phyloP scores from a whole-genome alignment of 371 early-diverging fungal genomes.

The Saksenaea vasiformis region DNA sequence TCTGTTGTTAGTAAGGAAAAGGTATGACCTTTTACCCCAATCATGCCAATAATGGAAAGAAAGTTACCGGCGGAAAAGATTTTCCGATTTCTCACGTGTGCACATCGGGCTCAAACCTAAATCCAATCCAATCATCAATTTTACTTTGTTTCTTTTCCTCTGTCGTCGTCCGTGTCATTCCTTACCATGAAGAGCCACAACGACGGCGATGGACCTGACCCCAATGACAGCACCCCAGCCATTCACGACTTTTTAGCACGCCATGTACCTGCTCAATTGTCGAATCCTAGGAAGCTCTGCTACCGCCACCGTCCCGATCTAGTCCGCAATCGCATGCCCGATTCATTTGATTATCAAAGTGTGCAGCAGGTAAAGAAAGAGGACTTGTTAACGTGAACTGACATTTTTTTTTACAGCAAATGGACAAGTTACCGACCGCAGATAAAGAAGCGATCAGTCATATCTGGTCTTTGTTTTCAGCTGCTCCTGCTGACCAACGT shows the following conservation, averaged over 20 bases:
- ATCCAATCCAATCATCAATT: not conserved
- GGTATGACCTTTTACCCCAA: too few relatives aligned
- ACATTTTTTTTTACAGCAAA: slow-evolving; percentile 28
- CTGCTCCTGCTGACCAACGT: slow-evolving; percentile 60
- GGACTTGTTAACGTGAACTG: slow-evolving; percentile 1
- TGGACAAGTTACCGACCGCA: slow-evolving; percentile 42
- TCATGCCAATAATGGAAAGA: too few relatives aligned
- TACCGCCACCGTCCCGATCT: slow-evolving; percentile 39
- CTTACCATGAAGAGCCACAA: not conserved
- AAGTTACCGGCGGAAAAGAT: too few relatives aligned
- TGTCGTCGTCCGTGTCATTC: not conserved
- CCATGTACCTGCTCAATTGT: slow-evolving; percentile 44
- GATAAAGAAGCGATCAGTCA: slow-evolving; percentile 57
- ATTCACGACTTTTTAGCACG: slow-evolving; percentile 41
- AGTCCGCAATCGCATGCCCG: slow-evolving; percentile 24
- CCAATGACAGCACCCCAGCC: slow-evolving; percentile 13
- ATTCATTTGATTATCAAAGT: slow-evolving; percentile 21
- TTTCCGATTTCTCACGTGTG: too few relatives aligned
- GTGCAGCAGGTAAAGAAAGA: slow-evolving; percentile 22
- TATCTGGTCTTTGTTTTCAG: slow-evolving; percentile 64
- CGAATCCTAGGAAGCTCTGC: slow-evolving; percentile 31
- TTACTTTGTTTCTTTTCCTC: not conserved
- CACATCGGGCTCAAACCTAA: too few relatives aligned
- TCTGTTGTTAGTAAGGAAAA: too few relatives aligned
- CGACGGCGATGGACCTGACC: not conserved